Evolutionary conservation across 164 flowering plant genomes (phyloP).

Genomic region (Kingdonia uniflora): DNA sequence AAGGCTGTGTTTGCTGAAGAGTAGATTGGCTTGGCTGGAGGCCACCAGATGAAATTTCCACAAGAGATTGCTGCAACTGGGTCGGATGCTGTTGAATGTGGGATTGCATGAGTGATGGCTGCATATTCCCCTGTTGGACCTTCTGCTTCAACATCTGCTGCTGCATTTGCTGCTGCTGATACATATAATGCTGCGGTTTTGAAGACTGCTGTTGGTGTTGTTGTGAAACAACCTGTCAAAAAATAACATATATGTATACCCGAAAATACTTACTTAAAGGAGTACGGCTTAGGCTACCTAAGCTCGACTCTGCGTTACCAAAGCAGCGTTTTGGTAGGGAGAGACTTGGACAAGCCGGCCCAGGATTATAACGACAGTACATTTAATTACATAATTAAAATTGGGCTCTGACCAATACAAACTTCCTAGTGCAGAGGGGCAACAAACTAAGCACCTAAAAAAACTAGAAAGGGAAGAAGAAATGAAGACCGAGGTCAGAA

Average conservation of each 20-base stretch:
- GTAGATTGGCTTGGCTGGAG: slow-evolving; percentile 20
- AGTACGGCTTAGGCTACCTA: too few species aligned
- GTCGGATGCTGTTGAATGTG: slow-evolving; percentile 61
- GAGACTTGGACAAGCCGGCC: too few species aligned
- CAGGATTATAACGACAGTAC: too few species aligned
- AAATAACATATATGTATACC: too few species aligned
- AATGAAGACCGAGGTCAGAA: slow-evolving; percentile 22
- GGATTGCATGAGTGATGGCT: slow-evolving; percentile 36
- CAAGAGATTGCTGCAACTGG: slow-evolving; percentile 58
- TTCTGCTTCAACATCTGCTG: slow-evolving; percentile 33
- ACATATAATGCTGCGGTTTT: slow-evolving; percentile 32
- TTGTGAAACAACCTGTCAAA: slow-evolving; percentile 23
- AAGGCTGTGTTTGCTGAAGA: slow-evolving; percentile 38
- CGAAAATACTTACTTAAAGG: too few species aligned
- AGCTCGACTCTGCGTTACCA: too few species aligned
- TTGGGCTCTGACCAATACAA: too few species aligned
- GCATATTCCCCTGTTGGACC: slow-evolving; percentile 42
- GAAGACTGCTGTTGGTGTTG: slow-evolving; percentile 36
- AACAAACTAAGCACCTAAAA: too few species aligned
- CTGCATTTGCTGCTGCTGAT: slow-evolving; percentile 46
- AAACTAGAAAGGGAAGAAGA: too few species aligned
- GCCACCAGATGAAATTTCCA: slow-evolving; percentile 37
- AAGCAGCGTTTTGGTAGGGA: too few species aligned
- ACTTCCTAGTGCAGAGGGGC: too few species aligned
- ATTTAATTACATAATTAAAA: too few species aligned